Percentiles rank a stretch among this genome's conserved stretches.
These are phyloP conservation scores for Pistacia atlantica DNA, from an alignment of 345 rosid genomes.

Conservation along the genomic window DNA sequence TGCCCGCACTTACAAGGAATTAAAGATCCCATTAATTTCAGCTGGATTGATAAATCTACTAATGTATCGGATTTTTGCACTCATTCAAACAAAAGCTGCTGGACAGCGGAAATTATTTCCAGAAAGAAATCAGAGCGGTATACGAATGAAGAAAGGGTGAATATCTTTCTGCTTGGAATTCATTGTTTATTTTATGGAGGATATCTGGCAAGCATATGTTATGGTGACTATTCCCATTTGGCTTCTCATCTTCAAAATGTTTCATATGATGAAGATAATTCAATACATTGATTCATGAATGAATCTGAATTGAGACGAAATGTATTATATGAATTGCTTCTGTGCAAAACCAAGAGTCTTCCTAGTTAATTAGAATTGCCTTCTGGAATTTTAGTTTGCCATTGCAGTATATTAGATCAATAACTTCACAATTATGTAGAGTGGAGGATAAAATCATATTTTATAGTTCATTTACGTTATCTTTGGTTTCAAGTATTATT, in stretches of 20 bases:
- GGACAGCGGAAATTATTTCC: slow-evolving; percentile 5
- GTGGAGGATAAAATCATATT: too few relatives aligned
- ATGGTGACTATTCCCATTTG: slow-evolving; percentile 34
- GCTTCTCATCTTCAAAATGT: slow-evolving; percentile 8
- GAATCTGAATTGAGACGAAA: not conserved
- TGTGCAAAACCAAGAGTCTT: not conserved
- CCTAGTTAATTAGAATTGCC: too few relatives aligned
- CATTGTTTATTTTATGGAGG: slow-evolving; percentile 67
- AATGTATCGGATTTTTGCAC: slow-evolving; percentile 6
- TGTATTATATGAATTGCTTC: not conserved
- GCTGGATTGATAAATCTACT: slow-evolving; percentile 26
- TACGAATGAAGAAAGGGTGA: slow-evolving; percentile 24
- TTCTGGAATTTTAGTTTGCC: too few relatives aligned
- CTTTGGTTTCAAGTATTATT: too few relatives aligned
- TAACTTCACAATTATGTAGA: too few relatives aligned
- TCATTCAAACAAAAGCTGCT: not conserved
- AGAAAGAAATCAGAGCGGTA: slow-evolving; percentile 20
- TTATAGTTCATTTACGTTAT: too few relatives aligned
- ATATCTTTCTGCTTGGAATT: slow-evolving; percentile 48
- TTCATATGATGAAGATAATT: slow-evolving; percentile 1
- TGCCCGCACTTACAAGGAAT: slow-evolving; percentile 43
- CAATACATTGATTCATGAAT: slow-evolving; percentile 7
- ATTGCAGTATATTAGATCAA: too few relatives aligned
- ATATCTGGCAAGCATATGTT: slow-evolving; percentile 47
- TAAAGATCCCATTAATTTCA: slow-evolving; percentile 47